Percentiles rank a stretch among this genome's conserved stretches.
phyloP scores from a whole-genome alignment of 306 rosid genomes.

The Prunus persica region Prunus_persica_NCBIv2 NC_034016.1:18189501-18190000 shows the following conservation, averaged over 20 bases:
- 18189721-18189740: slow-evolving; percentile 95
- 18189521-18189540: background rate
- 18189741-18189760: slow-evolving; percentile 97
- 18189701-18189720: slow-evolving; percentile 97
- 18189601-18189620: slow-evolving; percentile 6
- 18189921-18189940: slow-evolving; percentile 99
- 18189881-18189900: slow-evolving; percentile 84
- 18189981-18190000: slow-evolving; percentile 37
- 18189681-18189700: slow-evolving; percentile 99
- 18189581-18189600: slow-evolving; percentile 11
- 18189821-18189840: slow-evolving; percentile 97
- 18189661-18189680: slow-evolving; percentile 98
- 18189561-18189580: slow-evolving; percentile 3
- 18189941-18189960: slow-evolving; percentile 93
- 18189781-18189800: slow-evolving; percentile 98
- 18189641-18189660: slow-evolving; percentile 68
- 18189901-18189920: slow-evolving; percentile 90
- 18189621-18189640: slow-evolving; percentile 16
- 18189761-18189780: slow-evolving; percentile 96
- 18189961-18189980: slow-evolving; percentile 99
- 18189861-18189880: slow-evolving; percentile 98
- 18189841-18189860: slow-evolving; percentile 94
- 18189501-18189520: background rate
- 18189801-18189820: slow-evolving; percentile 98
- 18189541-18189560: slow-evolving; percentile 6